Percentiles rank a stretch among this genome's conserved stretches.
Evolutionary conservation across 441 rosid genomes (phyloP).

Genomic region (Mallotus repandus): DNA sequence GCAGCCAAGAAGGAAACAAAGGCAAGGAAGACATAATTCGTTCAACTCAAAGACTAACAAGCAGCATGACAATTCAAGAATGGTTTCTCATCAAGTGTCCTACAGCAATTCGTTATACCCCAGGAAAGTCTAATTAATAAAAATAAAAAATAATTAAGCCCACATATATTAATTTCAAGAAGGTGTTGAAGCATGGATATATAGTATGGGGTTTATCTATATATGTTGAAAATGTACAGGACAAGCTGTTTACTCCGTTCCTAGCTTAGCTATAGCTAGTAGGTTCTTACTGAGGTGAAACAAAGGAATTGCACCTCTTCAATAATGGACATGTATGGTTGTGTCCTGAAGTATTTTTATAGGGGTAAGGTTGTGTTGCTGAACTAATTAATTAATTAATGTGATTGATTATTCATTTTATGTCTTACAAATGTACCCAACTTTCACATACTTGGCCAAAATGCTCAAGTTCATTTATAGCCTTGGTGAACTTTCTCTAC

Average conservation of each 20-base stretch:
- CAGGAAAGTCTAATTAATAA: constrained; percentile 35
- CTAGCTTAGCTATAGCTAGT: background rate
- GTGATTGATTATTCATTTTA: constrained; percentile 20
- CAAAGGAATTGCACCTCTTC: constrained; percentile 27
- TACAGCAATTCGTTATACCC: constrained; percentile 39
- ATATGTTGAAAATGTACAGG: constrained; percentile 29
- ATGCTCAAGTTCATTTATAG: background rate
- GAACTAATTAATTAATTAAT: constrained; percentile 14
- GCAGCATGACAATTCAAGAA: constrained; percentile 37
- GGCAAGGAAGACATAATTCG: constrained; percentile 52
- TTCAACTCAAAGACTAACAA: constrained; percentile 44
- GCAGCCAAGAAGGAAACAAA: constrained; percentile 65
- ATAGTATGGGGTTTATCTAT: constrained; percentile 14
- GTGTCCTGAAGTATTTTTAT: constrained; percentile 21
- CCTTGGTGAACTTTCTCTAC: background rate
- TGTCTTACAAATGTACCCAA: background rate
- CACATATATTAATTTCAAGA: too few species aligned
- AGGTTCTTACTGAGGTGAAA: constrained; percentile 18
- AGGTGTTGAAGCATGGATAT: constrained; percentile 18
- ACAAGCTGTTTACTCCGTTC: constrained; percentile 18
- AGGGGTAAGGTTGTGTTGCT: constrained; percentile 23
- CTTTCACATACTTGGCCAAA: background rate
- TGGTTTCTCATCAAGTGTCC: constrained; percentile 39
- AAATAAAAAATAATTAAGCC: too few species aligned
- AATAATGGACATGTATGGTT: constrained; percentile 28